These are phyloP conservation scores for Echria macrotheca DNA, from an alignment of 495 filamentous ascomycete species.

Conservation along the genomic window DNA sequence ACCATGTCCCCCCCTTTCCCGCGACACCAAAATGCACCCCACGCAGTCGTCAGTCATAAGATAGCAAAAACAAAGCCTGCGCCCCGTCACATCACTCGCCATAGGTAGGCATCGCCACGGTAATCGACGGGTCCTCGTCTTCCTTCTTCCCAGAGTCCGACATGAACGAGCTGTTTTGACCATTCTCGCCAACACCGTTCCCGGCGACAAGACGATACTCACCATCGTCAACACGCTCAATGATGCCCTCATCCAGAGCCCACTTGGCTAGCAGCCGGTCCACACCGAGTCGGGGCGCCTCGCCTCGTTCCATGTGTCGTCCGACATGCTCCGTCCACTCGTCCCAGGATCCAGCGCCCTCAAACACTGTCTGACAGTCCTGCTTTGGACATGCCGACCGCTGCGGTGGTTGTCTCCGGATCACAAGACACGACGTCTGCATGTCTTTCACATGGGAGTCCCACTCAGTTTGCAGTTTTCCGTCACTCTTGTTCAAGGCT, in stretches of 20 bases:
- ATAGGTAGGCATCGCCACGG: slow-evolving; percentile 25
- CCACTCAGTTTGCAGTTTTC: slow-evolving; percentile 50
- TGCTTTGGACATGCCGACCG: slow-evolving; percentile 60
- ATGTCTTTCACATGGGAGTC: slow-evolving; percentile 53
- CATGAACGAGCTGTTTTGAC: slow-evolving; percentile 9
- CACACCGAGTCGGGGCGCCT: slow-evolving; percentile 44
- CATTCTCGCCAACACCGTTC: slow-evolving; percentile 21
- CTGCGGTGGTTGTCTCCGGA: slow-evolving; percentile 59
- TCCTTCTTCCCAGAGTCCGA: slow-evolving; percentile 20
- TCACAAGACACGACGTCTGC: slow-evolving; percentile 63
- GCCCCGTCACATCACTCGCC: no score
- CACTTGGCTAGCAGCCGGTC: slow-evolving; percentile 50
- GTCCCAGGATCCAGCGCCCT: slow-evolving; percentile 73
- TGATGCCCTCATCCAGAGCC: slow-evolving; percentile 53
- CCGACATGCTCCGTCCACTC: slow-evolving; percentile 90
- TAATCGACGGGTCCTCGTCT: slow-evolving; percentile 34
- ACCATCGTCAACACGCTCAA: slow-evolving; percentile 46
- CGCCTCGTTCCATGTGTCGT: slow-evolving; percentile 70
- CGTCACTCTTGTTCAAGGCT: slow-evolving; percentile 44
- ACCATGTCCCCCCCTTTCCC: no score
- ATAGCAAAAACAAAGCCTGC: no score
- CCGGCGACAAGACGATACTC: slow-evolving; percentile 42
- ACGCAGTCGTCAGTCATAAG: no score
- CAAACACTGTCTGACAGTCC: slow-evolving; percentile 65
- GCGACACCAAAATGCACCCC: no score